Base-by-base conservation (phyloP, 1,139 yeast species). In the Protomyces arabidopsidicola region DNA sequence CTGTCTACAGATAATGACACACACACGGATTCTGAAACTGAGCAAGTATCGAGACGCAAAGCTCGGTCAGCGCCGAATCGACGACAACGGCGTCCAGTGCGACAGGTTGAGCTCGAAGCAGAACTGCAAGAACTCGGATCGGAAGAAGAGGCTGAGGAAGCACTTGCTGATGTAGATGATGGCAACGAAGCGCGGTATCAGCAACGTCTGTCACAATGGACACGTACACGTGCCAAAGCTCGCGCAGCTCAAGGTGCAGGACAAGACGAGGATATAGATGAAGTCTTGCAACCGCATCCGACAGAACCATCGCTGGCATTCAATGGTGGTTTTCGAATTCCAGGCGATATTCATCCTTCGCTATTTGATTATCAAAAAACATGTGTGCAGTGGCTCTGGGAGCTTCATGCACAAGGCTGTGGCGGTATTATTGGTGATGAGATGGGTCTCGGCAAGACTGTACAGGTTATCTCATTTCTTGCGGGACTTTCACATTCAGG, bases 361-460 rank as follows among this genome's bases (percentile, higher is more conserved):
- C 77, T 93, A 14, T 93, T 93, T 73, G 96, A 90, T 69, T 95
- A 93, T 72, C 98, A 93, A 71, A 88, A 89, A 71, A 93, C 98
- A 0, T 90, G 98, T 67, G 90, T 78, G 1, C 77, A 84, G 66
- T 84, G 88, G 88, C 76, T 84, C 1, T 84, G 84, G 78, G 99
- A 93, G 71, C 78, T 93, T 20, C 87, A 89, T 71, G 81, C 84
- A 20, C 98, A 91, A 72, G 85, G 84, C 63, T 86, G 93, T 1
- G 98, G 98, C 1, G 98, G 98, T 0, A 93, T 93, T 10, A 82
- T 93, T 56, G 97, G 98, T 38, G 98, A 93, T 75, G 98, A 93
- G 74, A 93, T 93, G 98, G 98, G 98, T 0, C 76, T 93, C 16
- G 98, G 98, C 1, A 93, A 93, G 72, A 93, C 98, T 0, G 87